These are phyloP conservation scores for Neospermospora avenae DNA, from an alignment of 2,329 filamentous ascomycete species.

Conservation along the genomic window DNA sequence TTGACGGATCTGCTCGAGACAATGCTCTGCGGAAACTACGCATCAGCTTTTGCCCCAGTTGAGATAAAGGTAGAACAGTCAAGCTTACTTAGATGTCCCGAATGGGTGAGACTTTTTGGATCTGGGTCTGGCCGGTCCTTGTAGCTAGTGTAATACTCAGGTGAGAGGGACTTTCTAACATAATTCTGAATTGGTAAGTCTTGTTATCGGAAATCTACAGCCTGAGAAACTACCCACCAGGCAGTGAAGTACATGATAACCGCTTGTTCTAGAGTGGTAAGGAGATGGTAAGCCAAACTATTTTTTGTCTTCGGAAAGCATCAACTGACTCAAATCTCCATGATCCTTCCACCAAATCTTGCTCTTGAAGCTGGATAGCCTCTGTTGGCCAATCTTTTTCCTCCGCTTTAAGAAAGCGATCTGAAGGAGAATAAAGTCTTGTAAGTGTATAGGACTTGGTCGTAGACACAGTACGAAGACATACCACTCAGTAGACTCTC, in stretches of 20 bases:
- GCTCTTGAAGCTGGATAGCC: neutral
- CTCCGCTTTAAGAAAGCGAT: neutral
- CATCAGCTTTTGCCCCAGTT: too few species aligned
- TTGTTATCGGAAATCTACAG: too few species aligned
- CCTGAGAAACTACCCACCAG: neutral
- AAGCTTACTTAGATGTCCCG: neutral
- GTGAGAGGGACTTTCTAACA: neutral
- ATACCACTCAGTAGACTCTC: neutral
- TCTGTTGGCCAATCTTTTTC: neutral
- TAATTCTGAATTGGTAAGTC: neutral
- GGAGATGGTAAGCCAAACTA: neutral
- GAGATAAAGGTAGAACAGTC: too few species aligned
- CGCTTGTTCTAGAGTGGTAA: neutral
- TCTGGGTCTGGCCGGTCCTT: neutral
- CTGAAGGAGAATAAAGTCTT: neutral
- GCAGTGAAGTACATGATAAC: neutral
- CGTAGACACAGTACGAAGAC: too few species aligned
- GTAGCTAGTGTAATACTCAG: neutral
- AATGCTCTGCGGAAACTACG: neutral
- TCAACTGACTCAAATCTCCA: neutral
- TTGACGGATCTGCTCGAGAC: slow-evolving; percentile 8
- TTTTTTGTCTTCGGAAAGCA: neutral
- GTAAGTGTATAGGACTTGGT: too few species aligned
- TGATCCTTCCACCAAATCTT: neutral
- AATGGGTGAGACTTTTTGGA: neutral